Percentiles rank a stretch among this genome's conserved stretches.
phyloP scores from a whole-genome alignment of 1,284 basidiomycete genomes.

The Microbotryum intermedium region DNA sequence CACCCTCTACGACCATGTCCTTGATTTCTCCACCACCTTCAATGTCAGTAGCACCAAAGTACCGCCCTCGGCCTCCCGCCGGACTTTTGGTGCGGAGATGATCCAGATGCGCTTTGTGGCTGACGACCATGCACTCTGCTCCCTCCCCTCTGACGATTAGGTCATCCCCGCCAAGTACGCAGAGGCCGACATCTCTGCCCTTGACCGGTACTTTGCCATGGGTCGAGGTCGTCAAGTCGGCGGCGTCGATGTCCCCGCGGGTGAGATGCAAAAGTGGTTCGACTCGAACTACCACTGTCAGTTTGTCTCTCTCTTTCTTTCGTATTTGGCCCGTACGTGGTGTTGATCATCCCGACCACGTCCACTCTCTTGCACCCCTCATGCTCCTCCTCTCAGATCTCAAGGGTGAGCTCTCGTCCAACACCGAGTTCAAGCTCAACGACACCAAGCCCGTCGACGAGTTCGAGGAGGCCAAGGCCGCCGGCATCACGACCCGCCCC shows the following conservation, averaged over 20 bases:
- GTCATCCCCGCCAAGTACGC: conserved; percentile 88
- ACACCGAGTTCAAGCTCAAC: conserved; percentile 88
- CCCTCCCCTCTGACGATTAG: neutral
- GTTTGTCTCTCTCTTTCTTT: conserved; percentile 79
- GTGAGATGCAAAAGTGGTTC: conserved; percentile 53
- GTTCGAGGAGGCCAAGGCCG: conserved; percentile 88
- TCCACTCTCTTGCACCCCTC: neutral
- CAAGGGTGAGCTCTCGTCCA: conserved; percentile 90
- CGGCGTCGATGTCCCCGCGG: conserved; percentile 58
- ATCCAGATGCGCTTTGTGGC: no score
- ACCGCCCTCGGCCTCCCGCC: no score
- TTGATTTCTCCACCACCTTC: conserved; percentile 94
- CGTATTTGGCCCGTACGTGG: conserved; percentile 83
- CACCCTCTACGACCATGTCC: conserved; percentile 96
- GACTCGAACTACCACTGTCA: conserved; percentile 99
- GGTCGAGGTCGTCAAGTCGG: conserved; percentile 91
- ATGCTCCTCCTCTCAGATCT: conserved; percentile 47
- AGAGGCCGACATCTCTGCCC: conserved; percentile 72
- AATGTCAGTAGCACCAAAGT: conserved; percentile 59
- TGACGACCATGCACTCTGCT: neutral
- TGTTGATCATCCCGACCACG: neutral
- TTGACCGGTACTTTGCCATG: conserved; percentile 98
- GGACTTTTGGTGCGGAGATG: neutral
- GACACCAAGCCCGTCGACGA: conserved; percentile 83
- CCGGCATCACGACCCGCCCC: conserved; percentile 85